A percentile compares a stretch with the other conserved stretches of the same genome.
Conservation (phyloP, 2,329 filamentous ascomycete genomes). For the Fusarium caatingaense region DNA sequence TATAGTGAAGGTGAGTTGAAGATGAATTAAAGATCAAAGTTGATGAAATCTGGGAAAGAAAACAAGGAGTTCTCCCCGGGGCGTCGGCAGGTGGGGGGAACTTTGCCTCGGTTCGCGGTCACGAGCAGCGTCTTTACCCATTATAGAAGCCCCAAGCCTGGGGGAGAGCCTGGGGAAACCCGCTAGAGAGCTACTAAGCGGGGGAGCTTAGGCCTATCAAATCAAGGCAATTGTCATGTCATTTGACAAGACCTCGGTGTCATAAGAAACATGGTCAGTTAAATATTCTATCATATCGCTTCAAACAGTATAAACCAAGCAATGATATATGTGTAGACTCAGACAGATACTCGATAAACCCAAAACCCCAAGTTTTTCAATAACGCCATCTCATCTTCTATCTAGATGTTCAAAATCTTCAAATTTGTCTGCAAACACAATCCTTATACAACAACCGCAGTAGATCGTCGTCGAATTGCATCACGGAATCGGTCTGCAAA, state of each 20-base stretch:
- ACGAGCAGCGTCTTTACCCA: constrained; percentile 23
- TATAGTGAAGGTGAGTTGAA: not conserved
- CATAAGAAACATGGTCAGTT: not conserved
- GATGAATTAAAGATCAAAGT: not conserved
- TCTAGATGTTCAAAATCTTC: not conserved
- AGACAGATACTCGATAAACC: not conserved
- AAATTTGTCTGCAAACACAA: not conserved
- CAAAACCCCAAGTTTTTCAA: not conserved
- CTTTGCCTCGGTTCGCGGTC: constrained; percentile 45
- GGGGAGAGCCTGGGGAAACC: constrained; percentile 32
- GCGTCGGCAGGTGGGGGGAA: constrained; percentile 34
- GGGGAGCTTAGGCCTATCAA: constrained; percentile 41
- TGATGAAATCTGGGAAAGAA: constrained; percentile 13
- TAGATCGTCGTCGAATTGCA: constrained; percentile 55
- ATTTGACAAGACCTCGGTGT: constrained; percentile 19
- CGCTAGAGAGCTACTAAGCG: constrained; percentile 33
- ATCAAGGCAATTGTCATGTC: constrained; percentile 34
- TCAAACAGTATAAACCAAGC: not conserved
- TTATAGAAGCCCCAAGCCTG: not conserved
- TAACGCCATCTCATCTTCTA: not conserved
- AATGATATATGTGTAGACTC: not conserved
- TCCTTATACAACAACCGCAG: constrained; percentile 30
- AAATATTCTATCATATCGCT: not conserved
- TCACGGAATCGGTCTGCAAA: constrained; percentile 66
- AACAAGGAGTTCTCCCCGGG: constrained; percentile 41